Conservation (phyloP, 1,139 yeast species). For the Magnusiomyces suaveolens region DNA sequence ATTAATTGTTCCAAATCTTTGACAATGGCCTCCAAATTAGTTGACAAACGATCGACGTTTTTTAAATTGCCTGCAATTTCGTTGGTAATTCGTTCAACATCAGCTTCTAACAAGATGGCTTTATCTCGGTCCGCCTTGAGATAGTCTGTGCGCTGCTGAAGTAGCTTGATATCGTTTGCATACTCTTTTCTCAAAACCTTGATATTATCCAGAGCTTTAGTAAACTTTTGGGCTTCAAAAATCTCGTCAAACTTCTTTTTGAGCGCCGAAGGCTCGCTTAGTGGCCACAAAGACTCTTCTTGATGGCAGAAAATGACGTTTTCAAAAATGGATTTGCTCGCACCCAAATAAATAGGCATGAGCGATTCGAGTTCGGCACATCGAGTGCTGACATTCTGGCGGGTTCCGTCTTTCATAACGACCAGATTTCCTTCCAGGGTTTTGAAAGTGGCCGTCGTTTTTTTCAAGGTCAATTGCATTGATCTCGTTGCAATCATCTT, state of each 20-base stretch:
- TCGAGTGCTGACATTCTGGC: slow-evolving; percentile 69
- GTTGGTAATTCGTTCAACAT: slow-evolving; percentile 32
- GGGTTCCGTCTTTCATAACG: slow-evolving; percentile 53
- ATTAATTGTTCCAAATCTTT: not conserved
- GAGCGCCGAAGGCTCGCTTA: slow-evolving; percentile 79
- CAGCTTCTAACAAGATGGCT: slow-evolving; percentile 49
- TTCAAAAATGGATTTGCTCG: slow-evolving; percentile 76
- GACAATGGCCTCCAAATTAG: not conserved
- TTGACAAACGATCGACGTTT: not conserved
- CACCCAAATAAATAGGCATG: slow-evolving; percentile 78
- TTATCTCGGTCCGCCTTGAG: slow-evolving; percentile 63
- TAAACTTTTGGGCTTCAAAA: slow-evolving; percentile 87
- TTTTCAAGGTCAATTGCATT: slow-evolving; percentile 59
- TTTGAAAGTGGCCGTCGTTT: slow-evolving; percentile 63
- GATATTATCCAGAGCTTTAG: slow-evolving; percentile 77
- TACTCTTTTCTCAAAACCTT: slow-evolving; percentile 71
- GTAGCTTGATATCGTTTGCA: slow-evolving; percentile 59
- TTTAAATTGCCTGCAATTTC: not conserved
- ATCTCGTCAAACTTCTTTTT: slow-evolving; percentile 94
- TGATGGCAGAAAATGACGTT: slow-evolving; percentile 96
- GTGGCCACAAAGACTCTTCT: slow-evolving; percentile 95
- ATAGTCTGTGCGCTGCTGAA: slow-evolving; percentile 71
- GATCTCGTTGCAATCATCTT: slow-evolving; percentile 82
- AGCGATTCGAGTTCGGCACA: slow-evolving; percentile 77
- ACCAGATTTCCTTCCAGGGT: slow-evolving; percentile 84